Percentiles rank a stretch among this genome's conserved stretches.
Evolutionary conservation across 2,329 filamentous ascomycete species (phyloP).

Genomic region (Cordyceps tenuipes): DNA sequence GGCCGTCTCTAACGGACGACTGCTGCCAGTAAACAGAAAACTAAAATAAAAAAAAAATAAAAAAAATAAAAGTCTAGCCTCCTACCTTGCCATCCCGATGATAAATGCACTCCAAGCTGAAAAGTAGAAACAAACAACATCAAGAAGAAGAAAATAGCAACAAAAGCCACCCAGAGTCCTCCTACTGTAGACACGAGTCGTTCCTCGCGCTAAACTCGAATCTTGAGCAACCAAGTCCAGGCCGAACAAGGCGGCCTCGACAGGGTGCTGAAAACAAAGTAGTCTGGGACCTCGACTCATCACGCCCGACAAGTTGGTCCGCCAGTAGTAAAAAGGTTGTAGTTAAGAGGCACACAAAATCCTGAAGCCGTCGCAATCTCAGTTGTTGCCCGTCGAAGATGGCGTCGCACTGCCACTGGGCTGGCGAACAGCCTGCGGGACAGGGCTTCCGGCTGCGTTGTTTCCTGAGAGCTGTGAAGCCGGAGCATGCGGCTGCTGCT

Average conservation of each 20-base stretch:
- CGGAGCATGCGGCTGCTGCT: conserved; percentile 11
- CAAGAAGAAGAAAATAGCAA: no score
- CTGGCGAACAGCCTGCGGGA: conserved; percentile 19
- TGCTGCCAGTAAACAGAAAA: neutral
- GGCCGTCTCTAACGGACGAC: neutral
- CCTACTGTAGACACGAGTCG: no score
- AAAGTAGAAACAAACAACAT: no score
- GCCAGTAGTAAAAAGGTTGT: neutral
- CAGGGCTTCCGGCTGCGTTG: conserved; percentile 4
- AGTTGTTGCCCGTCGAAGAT: conserved; percentile 22
- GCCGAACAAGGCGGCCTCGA: neutral
- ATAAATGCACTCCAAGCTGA: no score
- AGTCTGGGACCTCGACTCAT: neutral
- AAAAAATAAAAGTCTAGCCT: neutral
- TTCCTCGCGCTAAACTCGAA: no score
- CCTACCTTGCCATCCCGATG: no score
- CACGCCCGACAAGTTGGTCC: neutral
- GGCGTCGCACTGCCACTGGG: conserved; percentile 33
- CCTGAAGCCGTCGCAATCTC: neutral
- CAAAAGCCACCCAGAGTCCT: no score
- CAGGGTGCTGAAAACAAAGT: neutral
- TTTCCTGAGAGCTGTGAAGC: conserved; percentile 6
- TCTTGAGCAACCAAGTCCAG: neutral
- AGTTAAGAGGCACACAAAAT: neutral
- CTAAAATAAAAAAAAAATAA: no score